phyloP scores from a whole-genome alignment of 2,329 filamentous ascomycete genomes.

The Aureobasidium musti region DNA sequence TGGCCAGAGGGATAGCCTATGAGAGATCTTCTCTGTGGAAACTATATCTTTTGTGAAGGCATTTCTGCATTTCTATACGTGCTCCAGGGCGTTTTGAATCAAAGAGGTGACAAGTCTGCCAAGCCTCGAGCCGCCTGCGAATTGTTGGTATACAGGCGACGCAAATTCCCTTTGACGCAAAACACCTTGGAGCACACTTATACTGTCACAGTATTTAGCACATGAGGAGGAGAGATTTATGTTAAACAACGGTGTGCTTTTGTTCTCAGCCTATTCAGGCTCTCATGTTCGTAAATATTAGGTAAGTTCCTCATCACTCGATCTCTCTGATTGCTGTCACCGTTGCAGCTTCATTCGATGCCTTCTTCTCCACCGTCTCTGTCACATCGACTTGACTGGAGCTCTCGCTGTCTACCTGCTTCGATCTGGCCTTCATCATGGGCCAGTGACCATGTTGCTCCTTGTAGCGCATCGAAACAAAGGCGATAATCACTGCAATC shows the following conservation, averaged over 20 bases:
- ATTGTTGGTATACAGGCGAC: too few relatives aligned
- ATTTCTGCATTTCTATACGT: too few relatives aligned
- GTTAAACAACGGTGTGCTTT: neutral
- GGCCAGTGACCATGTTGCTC: conserved; percentile 59
- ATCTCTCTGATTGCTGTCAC: conserved; percentile 33
- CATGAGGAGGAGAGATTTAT: neutral
- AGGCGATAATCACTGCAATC: conserved; percentile 66
- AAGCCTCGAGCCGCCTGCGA: too few relatives aligned
- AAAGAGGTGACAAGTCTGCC: too few relatives aligned
- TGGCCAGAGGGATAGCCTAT: too few relatives aligned
- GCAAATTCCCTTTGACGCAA: too few relatives aligned
- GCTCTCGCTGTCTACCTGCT: conserved; percentile 32
- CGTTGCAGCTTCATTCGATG: conserved; percentile 29
- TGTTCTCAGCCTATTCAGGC: too few relatives aligned
- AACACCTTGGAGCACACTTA: too few relatives aligned
- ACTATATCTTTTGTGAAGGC: too few relatives aligned
- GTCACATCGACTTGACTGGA: conserved; percentile 30
- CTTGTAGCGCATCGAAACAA: conserved; percentile 65
- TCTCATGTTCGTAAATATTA: too few relatives aligned
- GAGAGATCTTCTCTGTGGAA: neutral
- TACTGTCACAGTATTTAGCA: too few relatives aligned
- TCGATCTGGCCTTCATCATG: conserved; percentile 39
- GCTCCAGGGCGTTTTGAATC: too few relatives aligned
- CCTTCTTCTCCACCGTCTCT: conserved; percentile 31
- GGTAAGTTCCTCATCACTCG: conserved; percentile 2